Conservation (phyloP, 176 grass and related monocot species). For the Ensete ventricosum region DNA sequence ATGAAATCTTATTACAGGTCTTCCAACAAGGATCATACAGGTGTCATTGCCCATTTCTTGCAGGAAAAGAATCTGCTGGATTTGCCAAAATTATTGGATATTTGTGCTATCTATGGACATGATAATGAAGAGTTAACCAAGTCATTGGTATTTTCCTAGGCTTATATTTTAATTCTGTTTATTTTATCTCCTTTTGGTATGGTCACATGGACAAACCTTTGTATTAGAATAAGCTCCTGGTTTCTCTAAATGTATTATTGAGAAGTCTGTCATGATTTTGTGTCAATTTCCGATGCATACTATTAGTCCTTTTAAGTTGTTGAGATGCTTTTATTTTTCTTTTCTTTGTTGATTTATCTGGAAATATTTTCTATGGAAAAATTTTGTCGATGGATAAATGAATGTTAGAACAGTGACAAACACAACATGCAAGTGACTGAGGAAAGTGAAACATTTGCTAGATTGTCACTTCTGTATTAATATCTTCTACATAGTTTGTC, state of each 20-base stretch:
- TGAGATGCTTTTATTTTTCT: not conserved
- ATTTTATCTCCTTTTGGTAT: not conserved
- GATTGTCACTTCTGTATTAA: too few species aligned
- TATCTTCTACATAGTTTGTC: too few species aligned
- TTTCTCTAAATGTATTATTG: not conserved
- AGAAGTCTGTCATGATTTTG: not conserved
- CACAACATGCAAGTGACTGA: too few species aligned
- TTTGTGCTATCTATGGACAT: slow-evolving; percentile 86
- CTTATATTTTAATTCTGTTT: not conserved
- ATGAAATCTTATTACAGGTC: slow-evolving; percentile 42
- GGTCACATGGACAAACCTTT: slow-evolving; percentile 3
- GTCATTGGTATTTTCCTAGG: slow-evolving; percentile 51
- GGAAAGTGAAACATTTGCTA: too few species aligned
- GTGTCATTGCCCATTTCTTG: slow-evolving; percentile 34
- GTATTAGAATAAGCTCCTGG: not conserved
- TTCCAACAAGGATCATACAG: slow-evolving; percentile 85
- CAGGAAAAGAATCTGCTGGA: slow-evolving; percentile 90
- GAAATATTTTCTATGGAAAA: too few species aligned
- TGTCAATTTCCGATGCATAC: not conserved
- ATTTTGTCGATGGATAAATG: too few species aligned
- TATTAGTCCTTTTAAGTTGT: not conserved
- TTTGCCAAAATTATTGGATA: slow-evolving; percentile 89
- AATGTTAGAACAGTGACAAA: too few species aligned
- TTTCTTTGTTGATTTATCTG: not conserved
- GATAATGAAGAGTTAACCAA: slow-evolving; percentile 72